Evolutionary conservation across 1,139 yeast species (phyloP), one percentile per base, ranked within the genome.

Genomic region (Zygosaccharomyces sapae): DNA sequence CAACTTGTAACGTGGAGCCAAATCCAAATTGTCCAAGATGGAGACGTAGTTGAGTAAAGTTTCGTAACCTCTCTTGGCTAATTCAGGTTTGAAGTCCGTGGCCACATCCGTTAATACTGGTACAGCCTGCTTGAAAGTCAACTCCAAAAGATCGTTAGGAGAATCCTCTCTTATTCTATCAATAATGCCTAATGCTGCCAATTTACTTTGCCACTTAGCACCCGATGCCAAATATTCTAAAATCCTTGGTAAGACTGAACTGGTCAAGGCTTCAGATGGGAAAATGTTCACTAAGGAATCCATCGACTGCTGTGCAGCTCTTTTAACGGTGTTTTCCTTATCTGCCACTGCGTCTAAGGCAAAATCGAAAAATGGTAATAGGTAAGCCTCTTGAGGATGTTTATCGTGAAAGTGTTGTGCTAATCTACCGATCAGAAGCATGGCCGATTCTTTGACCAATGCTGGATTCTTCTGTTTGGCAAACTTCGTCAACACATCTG

Each of bases 81-180:
- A 77, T 70, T 92, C 98, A 1, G 97, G 96, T 72, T 92, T 92
- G 76, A 92, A 88, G 69, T 92, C 98, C 51, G 95, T 92, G 56
- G 96, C 80, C 69, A 84, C 78, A 67, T 87, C 95, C 38, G 96
- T 87, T 59, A 92, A 76, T 6, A 86, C 78, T 22, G 98, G 98
- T 24, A 92, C 80, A 7, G 87, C 79, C 50, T 77, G 79, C 52
- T 83, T 80, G 68, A 92, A 90, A 57, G 82, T 80, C 63, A 83
- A 70, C 69, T 92, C 97, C 59, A 92, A 72, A 58, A 87, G 74
- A 70, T 92, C 97, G 38, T 85, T 80, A 46, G 97, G 95, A 41
- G 86, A 83, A 43, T 86, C 89, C 50, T 80, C 87, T 50, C 86
- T 75, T 48, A 90, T 75, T 62, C 76, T 82, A 63, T 88, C 95